These are phyloP conservation scores for Nasturtium officinale DNA, from an alignment of 345 rosid species.

Conservation along the genomic window DNA sequence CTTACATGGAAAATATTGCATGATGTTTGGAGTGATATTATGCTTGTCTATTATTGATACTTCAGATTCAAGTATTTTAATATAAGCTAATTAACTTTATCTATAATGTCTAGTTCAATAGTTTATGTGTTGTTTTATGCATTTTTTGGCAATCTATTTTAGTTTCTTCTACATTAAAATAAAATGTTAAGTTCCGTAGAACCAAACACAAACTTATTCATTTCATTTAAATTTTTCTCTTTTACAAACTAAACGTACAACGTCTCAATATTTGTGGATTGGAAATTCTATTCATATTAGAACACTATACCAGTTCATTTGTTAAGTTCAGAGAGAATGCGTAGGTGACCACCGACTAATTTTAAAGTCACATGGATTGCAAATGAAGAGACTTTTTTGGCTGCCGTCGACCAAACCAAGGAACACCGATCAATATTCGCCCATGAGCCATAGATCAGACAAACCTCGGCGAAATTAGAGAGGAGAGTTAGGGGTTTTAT, in stretches of 20 bases:
- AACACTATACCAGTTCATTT: background rate
- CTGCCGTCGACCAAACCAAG: background rate
- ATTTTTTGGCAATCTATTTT: background rate
- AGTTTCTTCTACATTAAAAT: background rate
- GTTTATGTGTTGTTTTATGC: background rate
- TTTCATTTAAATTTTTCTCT: background rate
- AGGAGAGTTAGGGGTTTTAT: background rate
- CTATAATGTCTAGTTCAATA: background rate
- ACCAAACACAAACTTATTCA: background rate
- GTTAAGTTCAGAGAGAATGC: background rate
- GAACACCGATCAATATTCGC: background rate
- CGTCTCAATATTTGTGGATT: background rate
- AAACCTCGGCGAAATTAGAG: background rate
- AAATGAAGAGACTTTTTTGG: background rate
- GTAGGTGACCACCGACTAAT: background rate
- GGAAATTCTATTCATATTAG: background rate
- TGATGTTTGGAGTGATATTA: background rate
- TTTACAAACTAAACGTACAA: background rate
- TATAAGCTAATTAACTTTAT: background rate
- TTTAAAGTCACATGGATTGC: background rate
- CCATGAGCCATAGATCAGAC: background rate
- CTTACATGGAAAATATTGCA: no score
- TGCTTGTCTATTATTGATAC: background rate
- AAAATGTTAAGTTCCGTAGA: background rate
- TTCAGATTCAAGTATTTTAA: background rate